Conservation (phyloP, 148 eudicot species). For the Rhododendron kiyosumense region DNA sequence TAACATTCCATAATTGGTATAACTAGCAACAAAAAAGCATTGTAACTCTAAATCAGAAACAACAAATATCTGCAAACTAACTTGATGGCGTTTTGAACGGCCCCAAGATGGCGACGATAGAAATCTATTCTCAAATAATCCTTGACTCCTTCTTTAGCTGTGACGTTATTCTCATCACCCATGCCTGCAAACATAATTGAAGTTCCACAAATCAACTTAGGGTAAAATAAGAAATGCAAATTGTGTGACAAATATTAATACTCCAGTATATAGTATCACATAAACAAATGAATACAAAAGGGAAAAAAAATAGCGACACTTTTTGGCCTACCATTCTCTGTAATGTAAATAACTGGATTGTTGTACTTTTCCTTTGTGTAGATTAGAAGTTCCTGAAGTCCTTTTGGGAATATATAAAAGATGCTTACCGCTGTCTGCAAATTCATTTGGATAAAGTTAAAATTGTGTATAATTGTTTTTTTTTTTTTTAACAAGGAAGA, state of each 20-base stretch:
- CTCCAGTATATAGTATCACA: neutral
- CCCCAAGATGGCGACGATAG: neutral
- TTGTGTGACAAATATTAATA: neutral
- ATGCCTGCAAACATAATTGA: neutral
- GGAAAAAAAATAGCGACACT: neutral
- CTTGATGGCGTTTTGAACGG: neutral
- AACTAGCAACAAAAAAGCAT: too few species aligned
- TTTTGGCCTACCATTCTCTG: constrained; percentile 15
- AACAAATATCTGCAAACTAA: neutral
- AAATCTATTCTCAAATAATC: neutral
- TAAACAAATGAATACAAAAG: neutral
- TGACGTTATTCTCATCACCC: neutral
- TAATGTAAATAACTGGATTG: constrained; percentile 17
- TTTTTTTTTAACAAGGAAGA: neutral
- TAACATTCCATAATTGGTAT: neutral
- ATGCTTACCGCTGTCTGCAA: neutral
- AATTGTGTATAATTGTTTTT: neutral
- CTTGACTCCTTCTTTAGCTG: neutral
- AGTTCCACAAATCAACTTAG: neutral
- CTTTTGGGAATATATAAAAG: neutral
- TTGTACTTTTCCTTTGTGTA: constrained; percentile 24
- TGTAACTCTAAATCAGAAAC: too few species aligned
- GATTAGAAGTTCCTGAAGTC: constrained; percentile 13
- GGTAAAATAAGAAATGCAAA: neutral
- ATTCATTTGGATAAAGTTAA: neutral